Conservation (phyloP, 2,329 filamentous ascomycete genomes). For the Emydomyces testavorans region DNA sequence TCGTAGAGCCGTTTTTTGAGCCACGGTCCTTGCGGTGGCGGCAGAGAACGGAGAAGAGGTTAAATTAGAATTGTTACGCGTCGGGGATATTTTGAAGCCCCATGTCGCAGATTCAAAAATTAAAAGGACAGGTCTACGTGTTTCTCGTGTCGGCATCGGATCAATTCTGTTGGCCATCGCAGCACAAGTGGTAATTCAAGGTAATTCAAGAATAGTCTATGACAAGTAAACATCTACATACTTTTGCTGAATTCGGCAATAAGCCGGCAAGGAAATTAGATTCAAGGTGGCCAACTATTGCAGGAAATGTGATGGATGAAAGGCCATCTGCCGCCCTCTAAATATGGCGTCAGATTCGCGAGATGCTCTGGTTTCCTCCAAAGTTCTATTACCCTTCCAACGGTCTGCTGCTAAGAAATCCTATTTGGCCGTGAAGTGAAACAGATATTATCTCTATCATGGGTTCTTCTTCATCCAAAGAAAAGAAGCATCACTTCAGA, state of each 20-base stretch:
- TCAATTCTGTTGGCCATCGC: no score
- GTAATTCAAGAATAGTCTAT: no score
- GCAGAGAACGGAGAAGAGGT: neutral
- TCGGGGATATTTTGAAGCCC: no score
- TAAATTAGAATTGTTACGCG: no score
- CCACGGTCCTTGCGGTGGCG: constrained; percentile 1
- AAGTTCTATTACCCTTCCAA: neutral
- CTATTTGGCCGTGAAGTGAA: neutral
- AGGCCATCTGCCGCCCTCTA: neutral
- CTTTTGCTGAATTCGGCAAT: no score
- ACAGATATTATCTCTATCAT: neutral
- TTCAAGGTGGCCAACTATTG: neutral
- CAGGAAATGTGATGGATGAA: neutral
- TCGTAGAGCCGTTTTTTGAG: neutral
- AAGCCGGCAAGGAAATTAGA: neutral
- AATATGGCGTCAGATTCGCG: neutral
- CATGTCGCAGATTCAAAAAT: no score
- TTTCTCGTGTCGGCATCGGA: no score
- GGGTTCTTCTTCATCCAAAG: neutral
- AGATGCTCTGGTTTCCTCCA: neutral
- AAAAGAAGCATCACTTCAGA: neutral
- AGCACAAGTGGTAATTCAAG: no score
- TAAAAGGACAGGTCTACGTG: no score
- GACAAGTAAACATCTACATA: no score
- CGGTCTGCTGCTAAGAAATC: no score